Conservation (phyloP, 352 stramenopile genomes). For the Pythium volutum region DNA sequence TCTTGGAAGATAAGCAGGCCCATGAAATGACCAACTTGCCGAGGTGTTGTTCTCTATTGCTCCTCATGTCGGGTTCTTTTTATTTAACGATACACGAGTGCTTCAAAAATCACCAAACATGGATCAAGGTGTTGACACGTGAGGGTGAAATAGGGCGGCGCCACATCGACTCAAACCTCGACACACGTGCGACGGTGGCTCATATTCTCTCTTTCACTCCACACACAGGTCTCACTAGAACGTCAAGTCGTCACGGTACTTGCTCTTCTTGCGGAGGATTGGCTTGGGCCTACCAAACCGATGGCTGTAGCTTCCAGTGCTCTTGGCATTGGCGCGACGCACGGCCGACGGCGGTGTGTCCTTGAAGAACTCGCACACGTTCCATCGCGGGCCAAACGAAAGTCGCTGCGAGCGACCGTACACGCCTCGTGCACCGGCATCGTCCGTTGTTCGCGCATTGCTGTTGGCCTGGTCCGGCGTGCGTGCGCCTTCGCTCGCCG, state of each 20-base stretch:
- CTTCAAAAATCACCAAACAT: neutral
- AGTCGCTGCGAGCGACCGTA: slow-evolving; percentile 59
- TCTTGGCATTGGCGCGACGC: slow-evolving; percentile 22
- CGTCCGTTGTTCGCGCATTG: slow-evolving; percentile 8
- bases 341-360: slow-evolving; percentile 33
- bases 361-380: slow-evolving; percentile 45
- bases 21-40: neutral
- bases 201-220: neutral
- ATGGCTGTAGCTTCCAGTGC: neutral
- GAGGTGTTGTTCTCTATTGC: neutral
- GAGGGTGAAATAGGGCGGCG: neutral
- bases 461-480: neutral
- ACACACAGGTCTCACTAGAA: slow-evolving; percentile 2
- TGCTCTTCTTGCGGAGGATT: slow-evolving; percentile 53
- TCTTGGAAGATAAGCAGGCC: slow-evolving; percentile 31
- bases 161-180: neutral
- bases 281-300: slow-evolving; percentile 7
- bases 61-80: neutral
- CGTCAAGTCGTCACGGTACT: slow-evolving; percentile 45
- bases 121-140: neutral
- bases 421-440: slow-evolving; percentile 38
- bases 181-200: too few relatives aligned
- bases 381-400: slow-evolving; percentile 60
- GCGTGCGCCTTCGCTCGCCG: neutral
- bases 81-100: slow-evolving; percentile 1